Conservation (phyloP, 352 stramenopile species). For the Phytophthora podocarpi region DNA sequence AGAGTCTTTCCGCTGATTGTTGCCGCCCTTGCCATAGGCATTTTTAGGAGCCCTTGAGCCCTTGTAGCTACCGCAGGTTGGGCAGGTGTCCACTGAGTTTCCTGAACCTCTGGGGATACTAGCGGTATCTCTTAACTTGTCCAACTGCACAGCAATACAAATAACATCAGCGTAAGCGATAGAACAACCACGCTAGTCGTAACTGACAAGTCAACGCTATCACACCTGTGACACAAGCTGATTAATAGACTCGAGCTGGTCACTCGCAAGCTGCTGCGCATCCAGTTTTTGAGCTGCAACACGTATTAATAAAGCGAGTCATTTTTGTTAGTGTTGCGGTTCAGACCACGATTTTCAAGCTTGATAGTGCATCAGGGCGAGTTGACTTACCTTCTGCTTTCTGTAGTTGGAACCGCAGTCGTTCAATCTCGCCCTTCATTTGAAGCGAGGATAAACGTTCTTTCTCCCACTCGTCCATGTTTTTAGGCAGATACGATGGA, state of each 20-base stretch:
- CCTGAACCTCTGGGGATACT: slow-evolving; percentile 11
- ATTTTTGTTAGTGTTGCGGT: background rate
- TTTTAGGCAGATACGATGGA: slow-evolving; percentile 64
- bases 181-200: background rate
- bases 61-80: slow-evolving; percentile 39
- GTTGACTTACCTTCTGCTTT: slow-evolving; percentile 61
- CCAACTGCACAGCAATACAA: slow-evolving; percentile 39
- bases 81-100: slow-evolving; percentile 25
- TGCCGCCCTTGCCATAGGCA: slow-evolving; percentile 6
- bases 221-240: slow-evolving; percentile 74
- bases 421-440: slow-evolving; percentile 83
- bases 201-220: background rate
- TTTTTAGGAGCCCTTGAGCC: slow-evolving; percentile 27
- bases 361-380: background rate
- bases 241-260: slow-evolving; percentile 85
- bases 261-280: slow-evolving; percentile 73
- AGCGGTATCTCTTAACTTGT: slow-evolving; percentile 64
- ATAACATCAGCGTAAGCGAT: slow-evolving; percentile 6
- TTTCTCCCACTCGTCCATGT: slow-evolving; percentile 81
- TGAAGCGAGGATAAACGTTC: slow-evolving; percentile 74
- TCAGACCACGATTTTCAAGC: background rate
- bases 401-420: slow-evolving; percentile 74
- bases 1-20: slow-evolving; percentile 32
- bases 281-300: slow-evolving; percentile 71
- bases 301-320: background rate